A percentile compares a stretch with the other conserved stretches of the same genome.
phyloP scores from a whole-genome alignment of 208 protist genomes.

The Naegleria fowleri region DNA sequence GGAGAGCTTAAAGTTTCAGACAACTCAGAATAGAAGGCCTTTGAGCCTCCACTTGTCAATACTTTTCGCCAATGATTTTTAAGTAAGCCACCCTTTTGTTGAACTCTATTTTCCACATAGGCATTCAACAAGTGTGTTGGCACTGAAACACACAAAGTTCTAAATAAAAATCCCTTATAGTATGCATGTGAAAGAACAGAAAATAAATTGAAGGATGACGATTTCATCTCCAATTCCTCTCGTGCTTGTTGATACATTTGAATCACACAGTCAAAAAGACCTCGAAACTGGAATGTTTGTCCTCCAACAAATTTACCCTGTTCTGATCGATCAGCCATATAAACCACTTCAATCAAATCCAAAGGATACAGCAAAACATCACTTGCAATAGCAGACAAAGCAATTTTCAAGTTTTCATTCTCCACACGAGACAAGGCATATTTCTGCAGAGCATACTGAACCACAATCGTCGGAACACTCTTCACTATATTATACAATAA shows the following conservation, averaged over 20 bases:
- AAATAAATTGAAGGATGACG: neutral
- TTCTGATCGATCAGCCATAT: neutral
- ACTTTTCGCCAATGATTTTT: neutral
- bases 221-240: neutral
- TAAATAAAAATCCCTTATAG: neutral
- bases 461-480: neutral
- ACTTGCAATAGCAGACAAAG: neutral
- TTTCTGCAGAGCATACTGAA: neutral
- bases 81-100: neutral
- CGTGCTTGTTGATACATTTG: neutral
- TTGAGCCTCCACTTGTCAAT: neutral
- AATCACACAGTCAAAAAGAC: neutral
- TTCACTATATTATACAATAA: neutral
- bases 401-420: constrained; percentile 2
- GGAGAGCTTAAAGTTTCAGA: neutral
- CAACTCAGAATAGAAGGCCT: neutral
- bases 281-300: neutral
- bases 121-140: neutral
- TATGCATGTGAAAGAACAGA: neutral
- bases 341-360: neutral
- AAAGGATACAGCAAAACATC: neutral
- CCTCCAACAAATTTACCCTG: neutral
- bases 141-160: neutral
- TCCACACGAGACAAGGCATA: neutral
- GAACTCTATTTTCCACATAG: neutral